Evolutionary conservation across 202 grass and related monocot species (phyloP).

Genomic region (Musa balbisiana): DNA sequence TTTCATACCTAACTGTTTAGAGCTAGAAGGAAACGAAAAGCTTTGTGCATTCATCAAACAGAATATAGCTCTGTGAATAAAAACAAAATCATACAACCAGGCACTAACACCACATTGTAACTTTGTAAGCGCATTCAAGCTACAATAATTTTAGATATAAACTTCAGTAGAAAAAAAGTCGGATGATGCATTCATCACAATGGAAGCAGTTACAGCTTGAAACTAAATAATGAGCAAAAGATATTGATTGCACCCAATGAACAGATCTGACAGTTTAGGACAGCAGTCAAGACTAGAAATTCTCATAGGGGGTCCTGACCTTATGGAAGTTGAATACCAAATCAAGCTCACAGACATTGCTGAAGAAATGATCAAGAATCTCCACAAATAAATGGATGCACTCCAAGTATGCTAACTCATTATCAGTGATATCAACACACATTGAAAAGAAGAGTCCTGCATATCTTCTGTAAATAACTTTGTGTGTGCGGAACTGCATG

Average conservation of each 20-base stretch:
- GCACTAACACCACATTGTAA: too few relatives aligned
- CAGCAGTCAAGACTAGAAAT: neutral
- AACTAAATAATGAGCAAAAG: neutral
- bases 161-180: too few relatives aligned
- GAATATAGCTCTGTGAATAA: too few relatives aligned
- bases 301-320: conserved; percentile 15
- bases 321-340: conserved; percentile 87
- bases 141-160: too few relatives aligned
- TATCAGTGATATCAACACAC: conserved; percentile 96
- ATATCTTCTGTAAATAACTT: conserved; percentile 99
- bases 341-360: conserved; percentile 89
- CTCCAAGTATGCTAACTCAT: conserved; percentile 94
- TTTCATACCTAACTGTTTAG: too few relatives aligned
- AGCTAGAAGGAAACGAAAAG: too few relatives aligned
- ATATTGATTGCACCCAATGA: neutral
- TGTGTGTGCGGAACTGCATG: conserved; percentile 78
- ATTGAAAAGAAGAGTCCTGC: conserved; percentile 92
- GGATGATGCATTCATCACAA: too few relatives aligned
- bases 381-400: conserved; percentile 98
- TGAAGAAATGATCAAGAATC: conserved; percentile 99
- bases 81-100: too few relatives aligned
- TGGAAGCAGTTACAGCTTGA: too few relatives aligned
- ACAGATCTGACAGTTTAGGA: neutral
- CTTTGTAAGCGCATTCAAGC: too few relatives aligned
- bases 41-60: too few relatives aligned